Conservation (phyloP, 2,329 filamentous ascomycete genomes). For the Paecilomyces sp. region DNA sequence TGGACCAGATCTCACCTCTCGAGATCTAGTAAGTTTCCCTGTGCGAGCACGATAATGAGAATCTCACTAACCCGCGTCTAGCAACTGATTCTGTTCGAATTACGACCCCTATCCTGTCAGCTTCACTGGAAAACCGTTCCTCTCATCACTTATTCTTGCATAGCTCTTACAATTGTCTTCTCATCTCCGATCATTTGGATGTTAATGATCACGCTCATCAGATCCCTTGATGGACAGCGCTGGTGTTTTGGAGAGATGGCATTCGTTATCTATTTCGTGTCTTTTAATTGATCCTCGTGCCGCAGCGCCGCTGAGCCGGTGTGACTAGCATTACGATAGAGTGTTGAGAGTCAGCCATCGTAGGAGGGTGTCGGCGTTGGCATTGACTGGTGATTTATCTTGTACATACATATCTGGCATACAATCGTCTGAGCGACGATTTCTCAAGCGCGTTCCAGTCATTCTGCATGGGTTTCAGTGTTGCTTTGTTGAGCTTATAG, state of each 20-base stretch:
- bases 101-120: background rate
- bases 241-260: background rate
- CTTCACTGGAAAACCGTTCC: background rate
- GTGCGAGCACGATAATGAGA: too few relatives aligned
- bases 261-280: background rate
- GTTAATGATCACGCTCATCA: background rate
- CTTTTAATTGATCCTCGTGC: background rate
- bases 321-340: background rate
- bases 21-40: slow-evolving; percentile 66
- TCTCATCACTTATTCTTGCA: background rate
- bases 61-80: background rate
- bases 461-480: background rate
- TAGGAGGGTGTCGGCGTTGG: background rate
- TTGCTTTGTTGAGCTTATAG: background rate
- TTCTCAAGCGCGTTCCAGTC: background rate
- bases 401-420: background rate
- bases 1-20: slow-evolving; percentile 90
- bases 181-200: background rate
- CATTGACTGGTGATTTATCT: background rate
- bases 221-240: background rate
- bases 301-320: background rate
- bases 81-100: background rate
- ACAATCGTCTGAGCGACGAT: background rate
- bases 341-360: background rate
- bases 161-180: background rate